Base-by-base conservation (phyloP, 2,329 filamentous ascomycete genomes). In the Ustulina deusta region DNA sequence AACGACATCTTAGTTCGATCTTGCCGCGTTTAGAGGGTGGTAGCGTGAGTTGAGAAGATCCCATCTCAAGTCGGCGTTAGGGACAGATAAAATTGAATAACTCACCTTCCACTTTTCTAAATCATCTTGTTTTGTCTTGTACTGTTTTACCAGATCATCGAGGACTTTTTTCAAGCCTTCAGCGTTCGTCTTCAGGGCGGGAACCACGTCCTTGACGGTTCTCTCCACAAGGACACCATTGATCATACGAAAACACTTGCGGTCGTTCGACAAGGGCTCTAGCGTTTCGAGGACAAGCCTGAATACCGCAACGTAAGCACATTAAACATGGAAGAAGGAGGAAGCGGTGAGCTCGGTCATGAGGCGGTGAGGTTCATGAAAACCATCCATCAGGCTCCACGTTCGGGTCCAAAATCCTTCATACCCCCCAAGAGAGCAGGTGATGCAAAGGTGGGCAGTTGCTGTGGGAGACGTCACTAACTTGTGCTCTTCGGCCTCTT, bases 191-290 rank as follows among this genome's bases (percentile, higher is more conserved):
- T 93, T 91, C 69, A 99, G 85, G 29, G 93, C 92, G 6, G 96
- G 96, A 63, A 97, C 86, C 13, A 99, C 93, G 80, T 98, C 96
- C 80, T 93, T 87, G 73, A 99, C 93, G 17, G 95, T 98, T 74
- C 94, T 88, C 84, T 99, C 96, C 61, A 97, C 93, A 66, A 99
- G 84, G 27, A 98, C 94, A 52, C 96, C 96, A 80, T 99, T 98
- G 80, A 99, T 97, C 88, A 99, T 93, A 74, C 96, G 94, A 83
- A 98, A 99, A 83, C 95, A 98, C 84, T 97, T 99, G 76, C 96
- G 92, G 73, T 97, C 92, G 71, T 86, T 87, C 0, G 93, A 86
- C 27, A 98, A 87, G 52, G 94, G 94, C 67, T 91, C 87, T 71
- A 99, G 83, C 3, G 95, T 98, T 78, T 98, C 95, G 59, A 98